Base-by-base conservation (phyloP, 2,329 filamentous ascomycete genomes). In the Pseudocercospora pini-densiflorae region DNA sequence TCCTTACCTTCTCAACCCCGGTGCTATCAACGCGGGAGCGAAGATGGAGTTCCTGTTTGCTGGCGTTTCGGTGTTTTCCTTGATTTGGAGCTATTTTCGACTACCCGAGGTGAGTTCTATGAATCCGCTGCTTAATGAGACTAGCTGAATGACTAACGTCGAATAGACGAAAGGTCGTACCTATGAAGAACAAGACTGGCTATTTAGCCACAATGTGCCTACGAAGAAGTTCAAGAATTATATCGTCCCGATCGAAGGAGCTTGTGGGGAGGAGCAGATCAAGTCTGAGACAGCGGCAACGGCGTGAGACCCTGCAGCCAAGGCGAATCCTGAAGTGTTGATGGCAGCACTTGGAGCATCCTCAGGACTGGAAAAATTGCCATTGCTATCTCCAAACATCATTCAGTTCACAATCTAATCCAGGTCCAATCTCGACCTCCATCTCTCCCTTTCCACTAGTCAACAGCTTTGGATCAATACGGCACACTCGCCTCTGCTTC, bases 181-280 rank as follows among this genome's bases (percentile, higher is more conserved):
- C 14, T 59, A 59, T n/a, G 57, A 59, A n/a, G 57, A 59, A 36
- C 33, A 43, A 27, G 57, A 59, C n/a, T 59, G 40, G n/a, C 57
- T 59, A 7, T 59, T 59, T 16, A 40, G 29, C 14, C 33, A 59
- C 33, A 59, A 59, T n/a, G 57, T 59, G 7, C 57, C 57, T 9
- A 59, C 57, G 29, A 59, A 59, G 57, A 45, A 59, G 21, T 59
- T 59, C 33, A 59, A 59, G 16, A 27, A 19, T 1, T 59, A 59
- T 8, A 16, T 59, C 7, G 57, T 59, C 6, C 57, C 57, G 9
- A 59, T 59, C 16, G 31, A 59, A 21, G 57, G 57, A 27, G 57
- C 33, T 24, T 21, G 3, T 59, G 23, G 33, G 10, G 57, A 59
- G 24, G 31, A 45, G n/a, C 10, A 36, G 21, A 14, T 16, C 23